Evolutionary conservation across 768 basidiomycete genomes (phyloP), one percentile per base, ranked within the genome.

Genomic region (Boletus subcaerulescens): DNA sequence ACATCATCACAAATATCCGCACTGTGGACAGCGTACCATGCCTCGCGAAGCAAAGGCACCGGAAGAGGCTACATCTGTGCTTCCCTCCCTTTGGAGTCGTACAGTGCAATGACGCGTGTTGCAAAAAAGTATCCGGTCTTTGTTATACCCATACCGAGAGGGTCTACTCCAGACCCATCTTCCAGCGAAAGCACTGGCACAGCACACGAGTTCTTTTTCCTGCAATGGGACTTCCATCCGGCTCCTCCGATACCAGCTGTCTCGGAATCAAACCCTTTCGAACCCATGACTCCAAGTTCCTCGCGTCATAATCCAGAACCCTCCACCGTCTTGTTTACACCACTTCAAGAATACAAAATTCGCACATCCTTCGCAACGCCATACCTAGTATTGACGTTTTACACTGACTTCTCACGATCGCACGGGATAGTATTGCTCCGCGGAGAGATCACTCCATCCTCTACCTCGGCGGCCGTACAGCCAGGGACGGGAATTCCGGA

Each of bases 1-100:
- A 85, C 88, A 3, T 52, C 84, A 6, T 80, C 81, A 11, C 89
- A 91, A 65, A 80, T 99, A 62, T 80, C 86, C 4, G 79, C 86
- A 0, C 77, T 98, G 0, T 98, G 96, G 96, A 90, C 84, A 4
- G 80, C 89, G 0, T 98, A 95, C 65, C 95, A 98, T 67, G 80
- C 83, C 14, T 84, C 89, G 5, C 85, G 90, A 31, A 87, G 91
- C 1, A 78, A 82, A 11, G 85, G 91, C 1, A 90, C 91, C 0
- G 88, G 90, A 15, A 85, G 89, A 35, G 91, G 91, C 11, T 93
- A 82, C 67, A 79, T 98, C 29, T 95, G 88, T 55, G 96, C 96
- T 3, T 76, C 86, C 7, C 78, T 97, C 17, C 87, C 95, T 2
- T 59, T 87, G 48, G 77, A 80, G 8, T 79, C 82, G 14, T 97